phyloP scores from a whole-genome alignment of 2,329 filamentous ascomycete species.

The Colletotrichum melonis region DNA sequence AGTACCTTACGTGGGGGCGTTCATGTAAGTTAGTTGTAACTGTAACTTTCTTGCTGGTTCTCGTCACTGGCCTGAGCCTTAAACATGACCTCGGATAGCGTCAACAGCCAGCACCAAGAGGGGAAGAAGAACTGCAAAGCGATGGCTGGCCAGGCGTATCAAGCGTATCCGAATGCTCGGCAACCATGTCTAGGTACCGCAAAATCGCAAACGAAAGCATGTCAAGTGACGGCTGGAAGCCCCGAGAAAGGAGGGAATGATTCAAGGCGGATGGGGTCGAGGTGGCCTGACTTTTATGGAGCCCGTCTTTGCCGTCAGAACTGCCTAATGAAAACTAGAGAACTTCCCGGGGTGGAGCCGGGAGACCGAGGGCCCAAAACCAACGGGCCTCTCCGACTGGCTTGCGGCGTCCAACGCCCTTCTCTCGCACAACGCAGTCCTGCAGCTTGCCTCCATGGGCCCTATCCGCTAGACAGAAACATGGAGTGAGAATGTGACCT shows the following conservation, averaged over 20 bases:
- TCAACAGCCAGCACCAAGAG: background rate
- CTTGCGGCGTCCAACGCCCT: background rate
- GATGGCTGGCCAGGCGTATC: background rate
- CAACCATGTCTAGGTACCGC: background rate
- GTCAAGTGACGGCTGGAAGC: background rate
- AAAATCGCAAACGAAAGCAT: background rate
- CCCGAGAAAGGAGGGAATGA: conserved; percentile 19
- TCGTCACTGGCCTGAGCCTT: background rate
- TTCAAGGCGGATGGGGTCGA: conserved; percentile 28
- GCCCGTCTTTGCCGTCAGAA: background rate
- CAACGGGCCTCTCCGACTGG: conserved; percentile 13
- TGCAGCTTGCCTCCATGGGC: background rate
- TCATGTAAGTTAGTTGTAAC: background rate
- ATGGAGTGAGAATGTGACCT: background rate
- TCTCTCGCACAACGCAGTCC: background rate
- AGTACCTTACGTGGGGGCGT: background rate
- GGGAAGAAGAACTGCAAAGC: background rate
- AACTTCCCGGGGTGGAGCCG: conserved; percentile 30
- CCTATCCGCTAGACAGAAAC: background rate
- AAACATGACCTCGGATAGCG: background rate
- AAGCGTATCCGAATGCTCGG: background rate
- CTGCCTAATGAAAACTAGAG: conserved; percentile 24
- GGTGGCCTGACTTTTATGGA: conserved; percentile 36
- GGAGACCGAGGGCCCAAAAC: conserved; percentile 1
- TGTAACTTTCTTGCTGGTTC: background rate